Evolutionary conservation across 2,329 filamentous ascomycete species (phyloP).

Genomic region (Verticillium dahliae): DNA sequence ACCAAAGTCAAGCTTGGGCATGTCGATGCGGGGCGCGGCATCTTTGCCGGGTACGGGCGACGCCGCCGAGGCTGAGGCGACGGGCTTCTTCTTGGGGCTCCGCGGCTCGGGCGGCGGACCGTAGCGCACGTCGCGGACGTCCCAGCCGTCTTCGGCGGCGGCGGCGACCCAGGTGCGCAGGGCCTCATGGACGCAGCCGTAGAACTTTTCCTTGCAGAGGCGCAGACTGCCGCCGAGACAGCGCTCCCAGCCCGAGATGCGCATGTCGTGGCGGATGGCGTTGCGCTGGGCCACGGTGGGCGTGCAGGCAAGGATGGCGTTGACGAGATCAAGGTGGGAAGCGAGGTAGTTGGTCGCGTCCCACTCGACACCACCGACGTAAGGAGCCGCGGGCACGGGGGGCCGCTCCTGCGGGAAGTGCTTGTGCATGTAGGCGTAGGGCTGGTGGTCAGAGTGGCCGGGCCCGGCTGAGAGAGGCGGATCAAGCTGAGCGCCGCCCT

Average conservation of each 20-base stretch:
- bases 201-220: slow-evolving; percentile 97
- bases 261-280: slow-evolving; percentile 66
- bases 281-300: slow-evolving; percentile 68
- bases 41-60: slow-evolving; percentile 32
- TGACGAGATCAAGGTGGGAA: slow-evolving; percentile 85
- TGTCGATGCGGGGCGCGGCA: slow-evolving; percentile 55
- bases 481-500: slow-evolving; percentile 13
- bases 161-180: slow-evolving; percentile 87
- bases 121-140: slow-evolving; percentile 72
- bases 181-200: slow-evolving; percentile 83
- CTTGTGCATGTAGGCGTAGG: slow-evolving; percentile 55
- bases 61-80: slow-evolving; percentile 18
- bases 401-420: slow-evolving; percentile 82
- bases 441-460: slow-evolving; percentile 28
- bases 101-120: slow-evolving; percentile 47
- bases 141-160: slow-evolving; percentile 82
- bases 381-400: slow-evolving; percentile 88
- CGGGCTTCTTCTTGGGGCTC: slow-evolving; percentile 40
- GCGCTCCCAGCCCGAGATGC: slow-evolving; percentile 84
- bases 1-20: slow-evolving; percentile 48
- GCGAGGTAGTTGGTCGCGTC: slow-evolving; percentile 96
- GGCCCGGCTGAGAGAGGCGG: slow-evolving; percentile 10
- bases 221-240: slow-evolving; percentile 78
- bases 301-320: slow-evolving; percentile 79
- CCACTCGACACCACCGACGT: slow-evolving; percentile 97